Conservation (phyloP, 1,284 basidiomycete genomes). For the Gomphus bonarii region DNA sequence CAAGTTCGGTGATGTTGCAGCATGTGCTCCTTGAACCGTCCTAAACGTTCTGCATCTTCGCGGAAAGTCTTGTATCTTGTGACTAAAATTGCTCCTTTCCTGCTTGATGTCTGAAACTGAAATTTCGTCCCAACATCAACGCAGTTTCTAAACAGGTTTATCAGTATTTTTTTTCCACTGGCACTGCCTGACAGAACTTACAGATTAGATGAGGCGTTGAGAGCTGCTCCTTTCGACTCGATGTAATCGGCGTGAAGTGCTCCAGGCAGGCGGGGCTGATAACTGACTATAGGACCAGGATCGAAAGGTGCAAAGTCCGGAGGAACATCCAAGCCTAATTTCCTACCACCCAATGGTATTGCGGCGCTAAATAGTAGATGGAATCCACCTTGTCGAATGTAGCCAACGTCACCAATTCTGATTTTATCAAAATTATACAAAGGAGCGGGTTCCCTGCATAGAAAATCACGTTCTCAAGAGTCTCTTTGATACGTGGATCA, state of each 20-base stretch:
- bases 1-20: background rate
- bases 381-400: background rate
- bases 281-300: background rate
- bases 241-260: background rate
- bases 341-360: background rate
- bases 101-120: background rate
- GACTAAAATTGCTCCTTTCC: background rate
- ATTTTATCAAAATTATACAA: background rate
- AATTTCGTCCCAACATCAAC: background rate
- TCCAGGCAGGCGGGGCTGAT: background rate
- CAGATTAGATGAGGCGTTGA: background rate
- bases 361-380: background rate
- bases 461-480: background rate
- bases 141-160: background rate
- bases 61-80: slow-evolving; percentile 1
- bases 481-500: background rate
- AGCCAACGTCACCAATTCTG: slow-evolving; percentile 1
- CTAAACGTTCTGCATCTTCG: background rate
- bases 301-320: background rate
- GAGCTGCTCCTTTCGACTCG: background rate
- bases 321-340: background rate
- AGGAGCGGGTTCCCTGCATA: background rate
- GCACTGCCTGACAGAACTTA: background rate
- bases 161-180: background rate
- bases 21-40: background rate